These are phyloP conservation scores for Colletotrichum eleusines DNA, from an alignment of 2,329 filamentous ascomycete species.

Conservation along the genomic window DNA sequence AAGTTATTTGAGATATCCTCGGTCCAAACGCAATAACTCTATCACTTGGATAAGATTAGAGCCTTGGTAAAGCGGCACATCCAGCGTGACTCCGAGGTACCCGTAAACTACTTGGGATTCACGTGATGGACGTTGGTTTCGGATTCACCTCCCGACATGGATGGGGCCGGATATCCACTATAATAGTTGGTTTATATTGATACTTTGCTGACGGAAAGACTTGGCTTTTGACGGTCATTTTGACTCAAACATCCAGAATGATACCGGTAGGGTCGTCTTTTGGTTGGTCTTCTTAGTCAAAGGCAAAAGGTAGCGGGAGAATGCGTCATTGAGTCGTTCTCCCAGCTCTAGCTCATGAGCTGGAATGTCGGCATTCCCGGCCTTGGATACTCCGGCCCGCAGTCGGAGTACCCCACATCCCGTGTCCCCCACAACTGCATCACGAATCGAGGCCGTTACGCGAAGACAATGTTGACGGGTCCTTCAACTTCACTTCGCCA, in stretches of 20 bases:
- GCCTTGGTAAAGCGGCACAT: constrained; percentile 45
- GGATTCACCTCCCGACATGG: constrained; percentile 41
- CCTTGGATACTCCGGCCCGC: neutral
- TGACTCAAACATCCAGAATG: neutral
- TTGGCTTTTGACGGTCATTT: neutral
- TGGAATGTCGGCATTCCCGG: neutral
- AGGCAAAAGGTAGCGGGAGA: neutral
- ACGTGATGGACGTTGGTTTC: constrained; percentile 44
- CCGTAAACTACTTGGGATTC: constrained; percentile 43
- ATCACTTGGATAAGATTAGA: constrained; percentile 45
- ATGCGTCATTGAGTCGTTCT: neutral
- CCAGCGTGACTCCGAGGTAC: constrained; percentile 42
- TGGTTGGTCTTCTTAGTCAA: neutral
- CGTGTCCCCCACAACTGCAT: neutral
- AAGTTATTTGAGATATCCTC: constrained; percentile 40
- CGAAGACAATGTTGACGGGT: constrained; percentile 3
- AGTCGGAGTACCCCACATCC: neutral
- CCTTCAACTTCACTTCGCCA: constrained; percentile 16
- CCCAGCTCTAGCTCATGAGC: neutral
- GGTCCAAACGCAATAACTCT: constrained; percentile 41
- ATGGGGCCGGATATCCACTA: constrained; percentile 25
- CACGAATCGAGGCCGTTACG: neutral
- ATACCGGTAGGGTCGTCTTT: too few species aligned
- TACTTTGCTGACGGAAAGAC: neutral
- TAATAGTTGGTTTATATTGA: constrained; percentile 10